These are phyloP conservation scores for Aspergillus latus DNA, from an alignment of 2,329 filamentous ascomycete genomes.

Conservation along the genomic window DNA sequence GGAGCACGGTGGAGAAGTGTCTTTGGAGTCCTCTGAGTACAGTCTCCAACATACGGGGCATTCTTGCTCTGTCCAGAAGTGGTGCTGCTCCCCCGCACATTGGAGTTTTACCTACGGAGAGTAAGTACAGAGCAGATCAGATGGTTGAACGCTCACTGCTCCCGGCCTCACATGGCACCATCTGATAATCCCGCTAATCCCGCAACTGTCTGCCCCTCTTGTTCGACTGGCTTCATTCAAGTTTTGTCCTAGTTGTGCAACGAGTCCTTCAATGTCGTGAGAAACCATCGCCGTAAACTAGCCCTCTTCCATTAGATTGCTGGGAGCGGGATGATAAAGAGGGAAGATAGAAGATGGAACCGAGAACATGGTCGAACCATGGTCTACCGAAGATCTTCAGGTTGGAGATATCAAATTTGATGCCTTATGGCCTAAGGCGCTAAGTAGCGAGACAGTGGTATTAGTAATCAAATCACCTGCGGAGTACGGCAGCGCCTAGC, in stretches of 20 bases:
- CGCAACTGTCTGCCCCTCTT: neutral
- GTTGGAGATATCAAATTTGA: too few species aligned
- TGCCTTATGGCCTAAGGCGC: too few species aligned
- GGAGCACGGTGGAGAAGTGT: too few species aligned
- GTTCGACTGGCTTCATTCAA: neutral
- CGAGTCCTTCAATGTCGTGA: too few species aligned
- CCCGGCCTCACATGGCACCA: neutral
- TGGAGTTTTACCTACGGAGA: neutral
- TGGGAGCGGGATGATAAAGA: too few species aligned
- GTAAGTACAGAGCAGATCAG: neutral
- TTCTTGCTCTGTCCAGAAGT: neutral
- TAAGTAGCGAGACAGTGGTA: neutral
- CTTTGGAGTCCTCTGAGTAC: neutral
- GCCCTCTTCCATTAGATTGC: too few species aligned
- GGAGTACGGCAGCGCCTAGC: conserved; percentile 8
- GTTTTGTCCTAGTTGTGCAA: neutral
- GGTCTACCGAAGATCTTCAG: too few species aligned
- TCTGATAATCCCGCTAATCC: conserved; percentile 2
- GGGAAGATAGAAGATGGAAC: too few species aligned
- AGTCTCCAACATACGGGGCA: neutral
- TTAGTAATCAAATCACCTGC: neutral
- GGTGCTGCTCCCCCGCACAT: neutral
- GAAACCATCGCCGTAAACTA: too few species aligned
- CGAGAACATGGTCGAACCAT: too few species aligned
- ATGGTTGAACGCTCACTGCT: neutral